phyloP scores from a whole-genome alignment of 2,329 filamentous ascomycete genomes.

The Tricladium varicosporioides region DNA sequence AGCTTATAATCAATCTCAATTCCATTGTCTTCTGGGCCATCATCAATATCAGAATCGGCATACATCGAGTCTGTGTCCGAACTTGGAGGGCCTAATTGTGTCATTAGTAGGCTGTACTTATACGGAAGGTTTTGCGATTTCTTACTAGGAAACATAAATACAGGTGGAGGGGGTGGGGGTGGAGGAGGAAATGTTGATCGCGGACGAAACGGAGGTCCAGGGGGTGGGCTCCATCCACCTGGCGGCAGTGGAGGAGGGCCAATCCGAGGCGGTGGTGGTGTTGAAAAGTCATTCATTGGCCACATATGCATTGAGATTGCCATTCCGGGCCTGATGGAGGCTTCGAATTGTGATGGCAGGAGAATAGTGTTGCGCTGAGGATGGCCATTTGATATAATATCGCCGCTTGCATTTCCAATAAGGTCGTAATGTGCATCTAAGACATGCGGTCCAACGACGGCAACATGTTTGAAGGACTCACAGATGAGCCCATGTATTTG shows the following conservation, averaged over 20 bases:
- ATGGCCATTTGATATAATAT: too few species aligned
- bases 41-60: not conserved
- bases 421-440: slow-evolving; percentile 75
- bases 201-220: not conserved
- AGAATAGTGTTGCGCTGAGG: slow-evolving; percentile 77
- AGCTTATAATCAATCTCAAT: not conserved
- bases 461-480: slow-evolving; percentile 72
- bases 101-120: too few species aligned
- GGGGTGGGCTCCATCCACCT: not conserved
- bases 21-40: not conserved
- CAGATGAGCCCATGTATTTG: not conserved
- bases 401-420: too few species aligned
- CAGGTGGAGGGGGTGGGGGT: too few species aligned
- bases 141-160: too few species aligned
- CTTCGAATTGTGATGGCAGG: slow-evolving; percentile 74
- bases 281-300: slow-evolving; percentile 49
- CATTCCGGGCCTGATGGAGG: slow-evolving; percentile 73
- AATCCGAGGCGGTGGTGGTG: not conserved
- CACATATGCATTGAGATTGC: slow-evolving; percentile 63
- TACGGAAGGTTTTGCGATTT: too few species aligned
- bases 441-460: slow-evolving; percentile 70
- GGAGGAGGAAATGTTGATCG: not conserved
- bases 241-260: slow-evolving; percentile 1
- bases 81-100: too few species aligned
- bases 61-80: not conserved